phyloP scores from a whole-genome alignment of 2,329 filamentous ascomycete species.

The Amylocarpus encephaloides region DNA sequence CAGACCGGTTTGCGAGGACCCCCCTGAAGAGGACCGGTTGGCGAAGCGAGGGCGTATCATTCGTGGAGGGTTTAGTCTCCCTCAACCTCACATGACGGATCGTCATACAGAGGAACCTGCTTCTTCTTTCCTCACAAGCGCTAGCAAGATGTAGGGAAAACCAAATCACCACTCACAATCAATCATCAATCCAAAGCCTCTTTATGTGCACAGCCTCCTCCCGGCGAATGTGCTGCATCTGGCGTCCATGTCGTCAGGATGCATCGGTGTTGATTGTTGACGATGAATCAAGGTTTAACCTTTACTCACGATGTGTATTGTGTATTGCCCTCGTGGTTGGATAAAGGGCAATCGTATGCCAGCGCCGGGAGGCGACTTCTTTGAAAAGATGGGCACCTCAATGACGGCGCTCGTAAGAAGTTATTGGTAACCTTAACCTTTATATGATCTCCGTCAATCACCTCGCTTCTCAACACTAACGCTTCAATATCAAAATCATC shows the following conservation, averaged over 20 bases:
- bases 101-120: constrained; percentile 2
- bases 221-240: constrained; percentile 1
- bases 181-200: neutral
- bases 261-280: constrained; percentile 13
- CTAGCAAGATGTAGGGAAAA: too few species aligned
- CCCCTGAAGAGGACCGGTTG: too few species aligned
- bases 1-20: too few species aligned
- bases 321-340: neutral
- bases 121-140: neutral
- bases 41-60: too few species aligned
- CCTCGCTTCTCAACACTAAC: constrained; percentile 1
- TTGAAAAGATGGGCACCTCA: constrained; percentile 26
- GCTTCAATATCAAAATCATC: constrained; percentile 13
- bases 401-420: constrained; percentile 11
- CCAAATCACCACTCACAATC: too few species aligned
- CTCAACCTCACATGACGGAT: neutral
- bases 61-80: too few species aligned
- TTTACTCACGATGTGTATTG: neutral
- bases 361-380: constrained; percentile 22
- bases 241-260: constrained; percentile 16
- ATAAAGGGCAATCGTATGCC: constrained; percentile 20
- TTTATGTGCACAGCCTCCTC: constrained; percentile 9
- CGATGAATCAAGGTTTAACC: constrained; percentile 6
- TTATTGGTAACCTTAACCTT: too few species aligned
- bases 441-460: constrained; percentile 15